These are phyloP conservation scores for Capniomyces stellatus DNA, from an alignment of 371 early-diverging fungal genomes.

Conservation along the genomic window DNA sequence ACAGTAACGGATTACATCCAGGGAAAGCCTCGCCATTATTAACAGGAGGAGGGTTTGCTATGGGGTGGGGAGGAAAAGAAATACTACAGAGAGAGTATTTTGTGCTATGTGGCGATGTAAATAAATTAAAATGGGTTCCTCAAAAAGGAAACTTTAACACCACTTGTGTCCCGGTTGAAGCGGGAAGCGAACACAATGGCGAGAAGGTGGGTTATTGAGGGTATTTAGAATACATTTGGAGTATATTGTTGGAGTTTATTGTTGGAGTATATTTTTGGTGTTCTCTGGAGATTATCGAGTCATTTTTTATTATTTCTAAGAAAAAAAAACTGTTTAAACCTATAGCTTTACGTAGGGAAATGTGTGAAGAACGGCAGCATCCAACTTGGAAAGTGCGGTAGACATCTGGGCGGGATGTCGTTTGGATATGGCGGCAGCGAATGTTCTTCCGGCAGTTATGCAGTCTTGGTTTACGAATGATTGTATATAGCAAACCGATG, in stretches of 20 bases:
- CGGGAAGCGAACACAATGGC: conserved; percentile 28
- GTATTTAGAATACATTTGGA: too few species aligned
- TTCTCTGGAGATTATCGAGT: too few species aligned
- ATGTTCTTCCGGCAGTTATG: too few species aligned
- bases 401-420: too few species aligned
- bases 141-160: conserved; percentile 19
- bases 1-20: conserved; percentile 31
- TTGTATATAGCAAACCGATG: too few species aligned
- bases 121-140: conserved; percentile 27
- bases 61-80: conserved; percentile 31
- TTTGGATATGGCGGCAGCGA: too few species aligned
- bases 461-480: too few species aligned
- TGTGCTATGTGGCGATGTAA: conserved; percentile 31
- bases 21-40: conserved; percentile 27
- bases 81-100: conserved; percentile 23
- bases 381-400: conserved; percentile 30
- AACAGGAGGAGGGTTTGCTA: conserved; percentile 21
- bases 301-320: too few species aligned
- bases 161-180: conserved; percentile 29
- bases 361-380: conserved; percentile 24
- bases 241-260: too few species aligned
- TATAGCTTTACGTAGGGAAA: conserved; percentile 30
- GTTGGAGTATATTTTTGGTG: too few species aligned
- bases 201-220: too few species aligned
- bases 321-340: too few species aligned